Evolutionary conservation across 192 early-diverging fungal species (phyloP).

Genomic region (Gonapodya prolifera): DNA sequence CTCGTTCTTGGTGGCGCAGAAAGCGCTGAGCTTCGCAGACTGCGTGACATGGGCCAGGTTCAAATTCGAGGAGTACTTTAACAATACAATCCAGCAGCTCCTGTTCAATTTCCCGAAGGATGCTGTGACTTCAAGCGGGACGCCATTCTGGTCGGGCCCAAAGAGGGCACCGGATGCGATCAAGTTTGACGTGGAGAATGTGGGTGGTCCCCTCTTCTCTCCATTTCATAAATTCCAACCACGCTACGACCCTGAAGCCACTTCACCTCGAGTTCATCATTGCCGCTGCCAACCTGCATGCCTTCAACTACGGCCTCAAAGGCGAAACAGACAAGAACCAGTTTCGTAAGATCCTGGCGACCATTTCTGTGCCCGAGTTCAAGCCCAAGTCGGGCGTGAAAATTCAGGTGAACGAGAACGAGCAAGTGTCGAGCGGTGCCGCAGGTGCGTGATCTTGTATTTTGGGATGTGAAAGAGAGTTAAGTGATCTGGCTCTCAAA

Average conservation of each 20-base stretch:
- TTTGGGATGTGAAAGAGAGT: slow-evolving; percentile 9
- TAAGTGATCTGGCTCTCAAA: background rate
- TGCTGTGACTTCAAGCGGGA: slow-evolving; percentile 73
- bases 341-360: slow-evolving; percentile 45
- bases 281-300: slow-evolving; percentile 83
- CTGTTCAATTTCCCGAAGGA: slow-evolving; percentile 96
- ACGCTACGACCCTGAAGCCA: slow-evolving; percentile 16
- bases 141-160: slow-evolving; percentile 92
- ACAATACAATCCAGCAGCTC: slow-evolving; percentile 86
- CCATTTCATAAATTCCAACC: slow-evolving; percentile 1
- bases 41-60: slow-evolving; percentile 86
- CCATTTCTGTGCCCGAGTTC: slow-evolving; percentile 67
- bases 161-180: slow-evolving; percentile 85
- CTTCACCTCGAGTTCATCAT: slow-evolving; percentile 84
- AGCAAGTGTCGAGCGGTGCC: slow-evolving; percentile 34
- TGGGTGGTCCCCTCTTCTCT: slow-evolving; percentile 13
- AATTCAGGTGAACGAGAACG: slow-evolving; percentile 91
- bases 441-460: slow-evolving; percentile 23
- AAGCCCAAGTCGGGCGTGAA: slow-evolving; percentile 81
- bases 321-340: slow-evolving; percentile 46
- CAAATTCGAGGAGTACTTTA: slow-evolving; percentile 86
- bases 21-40: slow-evolving; percentile 76
- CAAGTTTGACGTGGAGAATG: slow-evolving; percentile 62
- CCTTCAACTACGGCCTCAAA: slow-evolving; percentile 91
- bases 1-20: slow-evolving; percentile 61